A percentile compares a stretch with the other conserved stretches of the same genome.
phyloP scores from a whole-genome alignment of 192 early-diverging fungal genomes.

The Geosiphon pyriformis region DNA sequence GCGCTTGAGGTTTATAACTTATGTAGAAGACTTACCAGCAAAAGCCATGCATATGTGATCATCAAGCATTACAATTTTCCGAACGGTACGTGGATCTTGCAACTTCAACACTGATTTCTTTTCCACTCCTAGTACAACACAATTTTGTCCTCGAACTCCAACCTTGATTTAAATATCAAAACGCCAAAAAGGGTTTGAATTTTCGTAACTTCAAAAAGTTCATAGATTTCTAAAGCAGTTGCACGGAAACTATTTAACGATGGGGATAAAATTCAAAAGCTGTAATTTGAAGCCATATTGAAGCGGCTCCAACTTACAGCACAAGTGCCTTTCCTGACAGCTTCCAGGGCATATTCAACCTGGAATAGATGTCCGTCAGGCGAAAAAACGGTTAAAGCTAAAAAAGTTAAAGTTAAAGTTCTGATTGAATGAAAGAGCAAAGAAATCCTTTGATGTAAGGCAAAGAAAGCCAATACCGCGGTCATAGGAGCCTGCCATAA shows the following conservation, averaged over 20 bases:
- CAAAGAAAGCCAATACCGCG: background rate
- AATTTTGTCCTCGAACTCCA: constrained; percentile 86
- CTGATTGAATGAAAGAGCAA: background rate
- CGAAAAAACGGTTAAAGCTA: constrained; percentile 94
- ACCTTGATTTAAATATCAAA: too few species aligned
- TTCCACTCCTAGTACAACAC: constrained; percentile 93
- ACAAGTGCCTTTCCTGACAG: constrained; percentile 95
- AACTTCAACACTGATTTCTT: constrained; percentile 93
- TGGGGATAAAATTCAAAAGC: too few species aligned
- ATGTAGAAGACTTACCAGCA: constrained; percentile 84
- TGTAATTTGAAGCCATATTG: too few species aligned
- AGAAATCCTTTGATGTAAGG: background rate
- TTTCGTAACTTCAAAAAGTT: too few species aligned
- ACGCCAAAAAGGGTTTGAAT: too few species aligned
- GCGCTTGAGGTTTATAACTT: too few species aligned
- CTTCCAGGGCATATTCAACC: constrained; percentile 98
- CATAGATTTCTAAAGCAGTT: too few species aligned
- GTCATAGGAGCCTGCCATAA: constrained; percentile 3
- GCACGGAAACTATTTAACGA: too few species aligned
- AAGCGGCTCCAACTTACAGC: constrained; percentile 61
- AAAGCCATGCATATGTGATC: constrained; percentile 96
- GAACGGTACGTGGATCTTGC: constrained; percentile 94
- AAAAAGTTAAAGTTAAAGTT: background rate
- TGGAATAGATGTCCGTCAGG: constrained; percentile 99
- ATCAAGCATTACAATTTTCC: constrained; percentile 95